phyloP scores from a whole-genome alignment of 176 grass and related monocot species.

The Sorghum bicolor region Sorghum_bicolor_NCBIv3 NC_012878.2:2578001-2578500 shows the following conservation, averaged over 20 bases:
- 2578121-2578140: conserved; percentile 21
- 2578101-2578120: conserved; percentile 24
- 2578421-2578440: not conserved
- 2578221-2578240: not conserved
- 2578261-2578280: conserved; percentile 31
- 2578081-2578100: conserved; percentile 31
- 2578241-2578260: conserved; percentile 10
- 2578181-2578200: conserved; percentile 50
- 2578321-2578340: conserved; percentile 35
- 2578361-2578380: not conserved
- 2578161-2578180: conserved; percentile 39
- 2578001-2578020: conserved; percentile 37
- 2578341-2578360: conserved; percentile 35
- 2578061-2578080: not conserved
- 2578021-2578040: conserved; percentile 24
- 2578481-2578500: conserved; percentile 37
- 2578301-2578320: conserved; percentile 32
- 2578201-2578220: conserved; percentile 35
- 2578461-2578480: conserved; percentile 17
- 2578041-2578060: conserved; percentile 30
- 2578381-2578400: not conserved
- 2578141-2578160: conserved; percentile 55
- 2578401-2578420: not conserved
- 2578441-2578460: conserved; percentile 39
- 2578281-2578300: conserved; percentile 29